These are phyloP conservation scores for Talaromyces pinophilus DNA, from an alignment of 2,329 filamentous ascomycete species.

Conservation along the genomic window DNA sequence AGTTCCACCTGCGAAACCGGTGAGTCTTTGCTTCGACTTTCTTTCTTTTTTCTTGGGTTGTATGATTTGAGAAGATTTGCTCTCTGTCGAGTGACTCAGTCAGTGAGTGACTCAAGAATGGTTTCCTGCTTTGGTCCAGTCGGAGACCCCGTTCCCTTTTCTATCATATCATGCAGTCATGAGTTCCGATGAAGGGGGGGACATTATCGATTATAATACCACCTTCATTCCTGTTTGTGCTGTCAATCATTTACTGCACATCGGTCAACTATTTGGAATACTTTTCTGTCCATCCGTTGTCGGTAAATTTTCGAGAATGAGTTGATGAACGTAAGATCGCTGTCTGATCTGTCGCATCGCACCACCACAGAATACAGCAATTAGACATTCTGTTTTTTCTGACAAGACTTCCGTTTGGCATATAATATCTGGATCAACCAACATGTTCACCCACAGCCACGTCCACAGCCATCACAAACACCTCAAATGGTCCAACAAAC, in stretches of 20 bases:
- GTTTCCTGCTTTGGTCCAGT: not conserved
- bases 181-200: slow-evolving; percentile 3
- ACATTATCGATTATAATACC: not conserved
- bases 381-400: not conserved
- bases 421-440: not conserved
- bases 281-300: not conserved
- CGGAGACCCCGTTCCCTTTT: slow-evolving; percentile 6
- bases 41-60: not conserved
- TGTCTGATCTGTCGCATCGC: not conserved
- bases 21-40: not conserved
- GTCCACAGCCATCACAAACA: slow-evolving; percentile 43
- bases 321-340: not conserved
- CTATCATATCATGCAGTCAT: slow-evolving; percentile 8
- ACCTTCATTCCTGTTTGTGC: slow-evolving; percentile 1
- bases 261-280: not conserved
- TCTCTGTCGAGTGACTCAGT: slow-evolving; percentile 10
- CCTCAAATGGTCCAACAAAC: slow-evolving; percentile 53
- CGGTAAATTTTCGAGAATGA: not conserved
- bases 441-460: slow-evolving; percentile 28
- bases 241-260: not conserved
- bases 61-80: not conserved
- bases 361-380: not conserved
- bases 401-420: not conserved
- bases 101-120: not conserved
- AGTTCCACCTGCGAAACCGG: slow-evolving; percentile 11